Evolutionary conservation across 1,139 yeast genomes (phyloP).

Genomic region (Suhomyces yuchorum): DNA sequence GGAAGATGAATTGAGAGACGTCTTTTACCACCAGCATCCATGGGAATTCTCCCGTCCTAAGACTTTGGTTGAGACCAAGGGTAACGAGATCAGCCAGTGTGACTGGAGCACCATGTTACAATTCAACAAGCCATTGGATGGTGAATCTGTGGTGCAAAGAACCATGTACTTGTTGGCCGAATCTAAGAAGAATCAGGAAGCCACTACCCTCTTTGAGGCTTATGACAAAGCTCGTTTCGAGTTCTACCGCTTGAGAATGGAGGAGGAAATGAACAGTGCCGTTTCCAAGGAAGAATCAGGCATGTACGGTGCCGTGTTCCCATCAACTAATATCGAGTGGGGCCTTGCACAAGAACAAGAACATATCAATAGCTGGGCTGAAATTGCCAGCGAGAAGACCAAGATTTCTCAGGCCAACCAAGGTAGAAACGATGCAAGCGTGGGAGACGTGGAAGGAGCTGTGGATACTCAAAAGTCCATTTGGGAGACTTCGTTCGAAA

Average conservation of each 20-base stretch:
- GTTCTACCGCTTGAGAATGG: constrained; percentile 82
- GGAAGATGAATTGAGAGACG: constrained; percentile 80
- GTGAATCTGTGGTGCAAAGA: constrained; percentile 93
- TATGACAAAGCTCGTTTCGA: constrained; percentile 87
- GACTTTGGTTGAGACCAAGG: constrained; percentile 72
- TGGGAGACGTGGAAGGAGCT: constrained; percentile 28
- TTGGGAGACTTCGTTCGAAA: constrained; percentile 15
- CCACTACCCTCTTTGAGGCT: constrained; percentile 57
- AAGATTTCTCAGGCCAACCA: constrained; percentile 48
- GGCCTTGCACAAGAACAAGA: constrained; percentile 75
- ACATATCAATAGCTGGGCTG: constrained; percentile 71
- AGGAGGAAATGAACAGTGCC: constrained; percentile 74
- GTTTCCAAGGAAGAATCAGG: constrained; percentile 81
- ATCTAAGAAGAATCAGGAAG: constrained; percentile 27
- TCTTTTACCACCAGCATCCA: constrained; percentile 92
- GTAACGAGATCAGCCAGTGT: constrained; percentile 46
- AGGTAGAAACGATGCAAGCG: constrained; percentile 30
- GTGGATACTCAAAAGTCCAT: constrained; percentile 24
- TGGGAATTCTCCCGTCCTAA: constrained; percentile 98
- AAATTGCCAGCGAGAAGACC: constrained; percentile 64
- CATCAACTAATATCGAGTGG: constrained; percentile 59
- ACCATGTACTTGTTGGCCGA: constrained; percentile 67
- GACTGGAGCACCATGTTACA: constrained; percentile 86
- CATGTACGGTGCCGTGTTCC: constrained; percentile 81
- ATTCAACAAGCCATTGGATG: constrained; percentile 73